Base-by-base conservation (phyloP, 371 early-diverging fungal species). In the Mucor plumbeus region DNA sequence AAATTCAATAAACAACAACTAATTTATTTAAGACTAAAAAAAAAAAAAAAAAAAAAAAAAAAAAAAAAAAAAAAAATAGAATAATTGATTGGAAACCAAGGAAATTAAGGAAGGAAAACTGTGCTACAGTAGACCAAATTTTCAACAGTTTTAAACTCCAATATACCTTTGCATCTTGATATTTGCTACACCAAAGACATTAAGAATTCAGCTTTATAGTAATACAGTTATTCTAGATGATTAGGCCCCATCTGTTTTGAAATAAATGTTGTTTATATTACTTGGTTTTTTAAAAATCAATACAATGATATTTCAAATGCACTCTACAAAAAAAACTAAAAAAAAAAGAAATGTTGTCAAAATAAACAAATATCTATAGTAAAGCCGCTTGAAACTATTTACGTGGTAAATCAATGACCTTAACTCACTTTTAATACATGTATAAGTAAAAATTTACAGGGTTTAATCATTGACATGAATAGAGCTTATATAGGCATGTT, bases 71-170 rank as follows among this genome's bases (percentile, higher is more conserved):
- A 64, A 57, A 44, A 35, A 36, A 64, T 36, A 53, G 36, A 63
- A 53, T 53, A 54, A 26, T 53, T 15, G 39, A 48, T 35, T 59
- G 59, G 65, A 65, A 65, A 36, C 65, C 33, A 40, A 39, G 48
- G 66, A 65, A 65, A 58, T 41, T 50, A 26, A 40, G 50, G 66
- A 65, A 65, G 44, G 47, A 65, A 65, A 56, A 44, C 59, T 59
- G 66, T 65, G 59, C 66, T 36, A 65, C 66, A 47, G 66, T 40
- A 59, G 60, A 65, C 66, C 66, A 59, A 65, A 48, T 11, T 41
- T 64, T 19, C 56, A 34, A 21, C 31, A 13, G 53, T 31, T 53
- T 53, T 13, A 53, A 53, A 53, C 53, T 53, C 53, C 31, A 64
- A 19, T 56, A 7, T 33, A 19, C 43, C 61, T 38, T 56, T 36